phyloP scores from a whole-genome alignment of 257 asterid genomes.

The Solanum habrochaites region DNA sequence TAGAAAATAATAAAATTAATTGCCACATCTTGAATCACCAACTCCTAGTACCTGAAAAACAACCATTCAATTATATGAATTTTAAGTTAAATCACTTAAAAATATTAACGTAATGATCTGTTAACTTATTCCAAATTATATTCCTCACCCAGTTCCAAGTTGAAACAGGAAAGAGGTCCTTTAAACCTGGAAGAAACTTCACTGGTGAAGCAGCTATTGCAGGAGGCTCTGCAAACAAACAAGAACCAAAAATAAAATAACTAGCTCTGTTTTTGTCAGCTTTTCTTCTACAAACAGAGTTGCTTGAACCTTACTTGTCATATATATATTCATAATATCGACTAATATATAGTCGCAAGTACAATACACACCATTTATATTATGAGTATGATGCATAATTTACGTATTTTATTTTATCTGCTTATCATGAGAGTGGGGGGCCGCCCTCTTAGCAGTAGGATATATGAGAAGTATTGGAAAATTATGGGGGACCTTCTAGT shows the following conservation, averaged over 20 bases:
- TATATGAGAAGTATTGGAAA: too few relatives aligned
- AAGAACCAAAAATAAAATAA: background rate
- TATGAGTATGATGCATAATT: too few relatives aligned
- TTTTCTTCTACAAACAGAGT: too few relatives aligned
- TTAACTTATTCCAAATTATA: background rate
- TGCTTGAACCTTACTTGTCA: background rate
- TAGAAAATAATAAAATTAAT: constrained; percentile 14
- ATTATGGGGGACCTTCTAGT: too few relatives aligned
- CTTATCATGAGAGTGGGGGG: too few relatives aligned
- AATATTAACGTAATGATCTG: background rate
- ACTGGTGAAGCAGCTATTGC: background rate
- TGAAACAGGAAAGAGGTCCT: constrained; percentile 18
- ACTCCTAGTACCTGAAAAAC: constrained; percentile 21
- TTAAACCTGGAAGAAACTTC: constrained; percentile 18
- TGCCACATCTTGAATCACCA: constrained; percentile 13
- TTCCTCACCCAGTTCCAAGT: constrained; percentile 23
- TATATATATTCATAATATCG: too few relatives aligned
- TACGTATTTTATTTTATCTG: too few relatives aligned
- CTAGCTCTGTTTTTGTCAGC: too few relatives aligned
- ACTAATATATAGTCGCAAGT: too few relatives aligned
- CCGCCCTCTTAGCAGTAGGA: too few relatives aligned
- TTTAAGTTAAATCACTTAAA: background rate
- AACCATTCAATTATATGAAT: background rate
- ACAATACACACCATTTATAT: too few relatives aligned
- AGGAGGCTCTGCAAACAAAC: background rate